These are phyloP conservation scores for Aschersonia sp. DNA, from an alignment of 2,329 filamentous ascomycete genomes.

Conservation along the genomic window DNA sequence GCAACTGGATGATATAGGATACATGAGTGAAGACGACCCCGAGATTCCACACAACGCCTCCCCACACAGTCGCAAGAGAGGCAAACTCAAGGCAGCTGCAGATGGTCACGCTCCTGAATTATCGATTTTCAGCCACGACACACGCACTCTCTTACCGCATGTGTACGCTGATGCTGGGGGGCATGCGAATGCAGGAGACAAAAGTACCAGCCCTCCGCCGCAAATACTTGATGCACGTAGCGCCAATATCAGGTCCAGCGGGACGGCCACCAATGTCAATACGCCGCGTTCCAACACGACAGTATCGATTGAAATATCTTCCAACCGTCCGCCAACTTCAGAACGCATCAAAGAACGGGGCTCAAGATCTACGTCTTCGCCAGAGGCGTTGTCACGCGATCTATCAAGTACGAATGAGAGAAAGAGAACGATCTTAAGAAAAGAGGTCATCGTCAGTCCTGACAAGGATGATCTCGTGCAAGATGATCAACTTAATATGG, in stretches of 20 bases:
- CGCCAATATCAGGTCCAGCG: slow-evolving; percentile 13
- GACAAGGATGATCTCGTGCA: background rate
- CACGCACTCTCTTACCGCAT: slow-evolving; percentile 19
- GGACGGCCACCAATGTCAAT: slow-evolving; percentile 20
- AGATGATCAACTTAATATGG: background rate
- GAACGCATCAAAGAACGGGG: background rate
- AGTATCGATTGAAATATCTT: no score
- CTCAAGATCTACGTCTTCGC: background rate
- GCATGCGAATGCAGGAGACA: slow-evolving; percentile 14
- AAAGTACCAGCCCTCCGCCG: slow-evolving; percentile 7
- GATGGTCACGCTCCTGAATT: slow-evolving; percentile 4
- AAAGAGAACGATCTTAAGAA: no score
- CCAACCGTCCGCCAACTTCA: no score
- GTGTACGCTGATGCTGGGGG: slow-evolving; percentile 15
- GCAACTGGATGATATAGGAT: slow-evolving; percentile 7
- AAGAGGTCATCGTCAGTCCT: no score
- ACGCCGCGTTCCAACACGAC: slow-evolving; percentile 11
- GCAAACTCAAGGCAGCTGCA: slow-evolving; percentile 1
- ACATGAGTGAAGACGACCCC: slow-evolving; percentile 5
- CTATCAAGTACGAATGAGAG: no score
- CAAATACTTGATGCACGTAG: slow-evolving; percentile 1
- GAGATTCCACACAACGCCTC: background rate
- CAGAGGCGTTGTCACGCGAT: no score
- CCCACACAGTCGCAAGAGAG: slow-evolving; percentile 1
- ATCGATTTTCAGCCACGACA: slow-evolving; percentile 12